Evolutionary conservation across 1,284 basidiomycete species (phyloP), one percentile per base, ranked within the genome.

Genomic region (Papiliotrema laurentii): DNA sequence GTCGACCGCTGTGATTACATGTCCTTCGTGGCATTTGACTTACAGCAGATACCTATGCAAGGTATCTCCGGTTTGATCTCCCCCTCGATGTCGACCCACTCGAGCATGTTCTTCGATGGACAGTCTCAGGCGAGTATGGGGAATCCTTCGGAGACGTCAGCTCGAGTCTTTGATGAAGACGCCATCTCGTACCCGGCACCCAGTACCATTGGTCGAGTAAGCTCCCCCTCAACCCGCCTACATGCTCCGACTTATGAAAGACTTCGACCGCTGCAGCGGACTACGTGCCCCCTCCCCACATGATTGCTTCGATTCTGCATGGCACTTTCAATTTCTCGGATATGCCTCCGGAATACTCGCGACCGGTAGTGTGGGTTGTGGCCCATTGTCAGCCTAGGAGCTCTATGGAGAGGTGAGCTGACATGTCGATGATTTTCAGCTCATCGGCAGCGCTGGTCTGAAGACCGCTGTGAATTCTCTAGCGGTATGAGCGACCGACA

Each of bases 281-380:
- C 4, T 46, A 38, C 37, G 40, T 19, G 4, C 45, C 45, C 13
- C 45, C 45, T 3, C 10, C 24, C 4, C 27, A 27, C 27, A 31
- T 51, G 49, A 42, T 55, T n/a, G 31, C 30, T 16, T 31, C 36
- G n/a, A 41, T 63, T 19, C 43, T 63, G 14, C 47, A 56, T 27
- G 61, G 59, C 18, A 53, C 52, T n/a, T 63, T 56, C 54, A 52
- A 55, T 46, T 61, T 53, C 43, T 35, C 39, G 41, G 50, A 61
- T 21, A 59, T 65, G 54, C 53, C 49, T 16, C 42, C 39, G 22
- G 46, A 47, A 2, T 54, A 56, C 28, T 60, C 66, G 16, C 39
- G 57, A 22, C 58, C 66, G 0, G 58, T 68, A 2, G 64, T 71
- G 0, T 68, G 64, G 61, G 59, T 64, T 24, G 62, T 71, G 30